Base-by-base conservation (phyloP, 2,329 filamentous ascomycete genomes). In the Xylariaceae sp. region DNA sequence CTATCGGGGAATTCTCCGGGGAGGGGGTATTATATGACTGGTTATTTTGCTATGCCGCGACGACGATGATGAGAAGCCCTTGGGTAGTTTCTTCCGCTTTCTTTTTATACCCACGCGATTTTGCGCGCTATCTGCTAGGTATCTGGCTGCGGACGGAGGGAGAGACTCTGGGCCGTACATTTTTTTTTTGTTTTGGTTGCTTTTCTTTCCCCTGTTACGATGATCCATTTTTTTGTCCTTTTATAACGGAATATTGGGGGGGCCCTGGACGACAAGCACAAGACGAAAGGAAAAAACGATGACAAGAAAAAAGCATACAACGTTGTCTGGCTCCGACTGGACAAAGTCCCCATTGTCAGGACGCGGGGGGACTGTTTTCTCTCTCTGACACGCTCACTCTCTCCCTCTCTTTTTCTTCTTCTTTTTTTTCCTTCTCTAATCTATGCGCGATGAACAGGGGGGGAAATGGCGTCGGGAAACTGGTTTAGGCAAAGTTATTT, bases 171-270 rank as follows among this genome's bases (percentile, higher is more conserved):
- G 48, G 9, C 18, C 37, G 9, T 55, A 50, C 65, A 54, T 58
- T 35, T 62, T 57, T 66, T 60, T 62, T 61, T 18, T 18, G 17
- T 51, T 59, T 64, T 64, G 7, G 56, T 39, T 60, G 53, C 64
- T 56, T 58, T 35, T 60, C 51, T 5, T 30, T 30, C 23, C 23
- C 23, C 23, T 30, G 23, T 65, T 54, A 65, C 52, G 62, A 64
- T 58, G 57, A 59, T 63, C 18, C 17, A 18, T 18, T 30, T 50
- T 17, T 30, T 34, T 13, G 23, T 50, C 59, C 59, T 59, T 49
- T 57, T 53, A 48, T 60, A 49, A 59, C 56, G 53, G 56, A 30
- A 57, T 58, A 55, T 55, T 18, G 17, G 17, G 17, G 17, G 55
- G 56, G 62, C 55, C 58, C 58, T 53, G 60, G 53, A 54, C 39